These are phyloP conservation scores for Oenanthe sinensis DNA, from an alignment of 129 eudicot species.

Conservation along the genomic window DNA sequence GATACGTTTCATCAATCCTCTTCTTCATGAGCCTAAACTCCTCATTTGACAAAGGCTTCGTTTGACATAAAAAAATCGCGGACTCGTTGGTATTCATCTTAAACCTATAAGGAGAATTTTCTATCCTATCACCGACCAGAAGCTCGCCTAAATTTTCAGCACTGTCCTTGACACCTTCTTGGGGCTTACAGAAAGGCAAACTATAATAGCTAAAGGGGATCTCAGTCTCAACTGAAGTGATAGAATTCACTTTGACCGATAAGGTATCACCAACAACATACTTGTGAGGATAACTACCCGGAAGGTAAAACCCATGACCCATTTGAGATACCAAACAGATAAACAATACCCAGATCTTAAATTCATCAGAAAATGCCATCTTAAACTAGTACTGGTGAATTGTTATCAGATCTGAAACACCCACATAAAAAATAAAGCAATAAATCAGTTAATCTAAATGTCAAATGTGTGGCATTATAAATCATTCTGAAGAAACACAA, in stretches of 20 bases:
- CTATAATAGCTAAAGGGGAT: conserved; percentile 77
- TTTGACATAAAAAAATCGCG: conserved; percentile 59
- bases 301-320: conserved; percentile 70
- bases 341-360: conserved; percentile 60
- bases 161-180: conserved; percentile 79
- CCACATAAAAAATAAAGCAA: conserved; percentile 18
- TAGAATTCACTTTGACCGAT: conserved; percentile 71
- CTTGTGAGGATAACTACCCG: conserved; percentile 84
- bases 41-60: conserved; percentile 46
- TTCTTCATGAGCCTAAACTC: conserved; percentile 56
- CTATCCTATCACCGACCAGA: conserved; percentile 75
- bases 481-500: not conserved
- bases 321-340: conserved; percentile 39
- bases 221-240: conserved; percentile 80
- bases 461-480: not conserved
- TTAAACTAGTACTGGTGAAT: not conserved
- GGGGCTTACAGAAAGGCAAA: conserved; percentile 66
- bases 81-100: conserved; percentile 65
- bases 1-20: conserved; percentile 86
- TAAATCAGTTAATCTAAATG: not conserved
- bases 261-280: conserved; percentile 52
- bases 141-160: conserved; percentile 84
- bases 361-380: conserved; percentile 40
- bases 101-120: conserved; percentile 72
- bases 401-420: conserved; percentile 41